Evolutionary conservation across 1,139 yeast species (phyloP).

Genomic region (Saccharomyces hybrid): DNA sequence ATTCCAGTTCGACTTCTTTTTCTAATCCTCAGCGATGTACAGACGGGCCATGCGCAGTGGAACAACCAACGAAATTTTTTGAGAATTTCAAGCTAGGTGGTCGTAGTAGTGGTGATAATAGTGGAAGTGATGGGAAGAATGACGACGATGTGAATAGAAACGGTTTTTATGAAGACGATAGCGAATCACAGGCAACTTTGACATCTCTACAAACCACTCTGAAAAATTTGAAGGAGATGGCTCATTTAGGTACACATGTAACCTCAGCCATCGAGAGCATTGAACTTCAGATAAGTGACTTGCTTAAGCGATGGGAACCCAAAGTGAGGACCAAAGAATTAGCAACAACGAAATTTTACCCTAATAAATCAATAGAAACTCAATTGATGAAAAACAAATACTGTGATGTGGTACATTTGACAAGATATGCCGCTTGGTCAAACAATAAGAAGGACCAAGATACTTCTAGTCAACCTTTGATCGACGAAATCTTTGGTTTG

Average conservation of each 20-base stretch:
- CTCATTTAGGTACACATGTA: constrained; percentile 8
- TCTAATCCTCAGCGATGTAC: neutral
- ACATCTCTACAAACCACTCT: neutral
- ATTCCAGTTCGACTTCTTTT: neutral
- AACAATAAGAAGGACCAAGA: constrained; percentile 10
- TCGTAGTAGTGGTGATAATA: neutral
- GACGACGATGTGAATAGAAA: neutral
- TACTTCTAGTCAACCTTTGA: constrained; percentile 17
- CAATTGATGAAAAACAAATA: constrained; percentile 24
- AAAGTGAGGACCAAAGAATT: constrained; percentile 11
- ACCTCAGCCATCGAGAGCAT: constrained; percentile 11
- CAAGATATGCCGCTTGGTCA: constrained; percentile 18
- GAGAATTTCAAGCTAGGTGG: neutral
- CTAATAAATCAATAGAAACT: constrained; percentile 22
- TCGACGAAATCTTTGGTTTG: constrained; percentile 27
- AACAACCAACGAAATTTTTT: neutral
- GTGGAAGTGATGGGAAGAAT: neutral
- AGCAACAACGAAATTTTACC: constrained; percentile 3
- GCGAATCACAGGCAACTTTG: neutral
- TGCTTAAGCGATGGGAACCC: constrained; percentile 18
- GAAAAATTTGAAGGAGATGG: neutral
- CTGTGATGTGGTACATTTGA: constrained; percentile 18
- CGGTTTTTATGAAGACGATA: constrained; percentile 1
- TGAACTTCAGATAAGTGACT: constrained; percentile 13
- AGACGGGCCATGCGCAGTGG: neutral